A percentile compares a stretch with the other conserved stretches of the same genome.
These are phyloP conservation scores for Sclerotinia spermophila DNA, from an alignment of 2,329 filamentous ascomycete genomes.

Conservation along the genomic window DNA sequence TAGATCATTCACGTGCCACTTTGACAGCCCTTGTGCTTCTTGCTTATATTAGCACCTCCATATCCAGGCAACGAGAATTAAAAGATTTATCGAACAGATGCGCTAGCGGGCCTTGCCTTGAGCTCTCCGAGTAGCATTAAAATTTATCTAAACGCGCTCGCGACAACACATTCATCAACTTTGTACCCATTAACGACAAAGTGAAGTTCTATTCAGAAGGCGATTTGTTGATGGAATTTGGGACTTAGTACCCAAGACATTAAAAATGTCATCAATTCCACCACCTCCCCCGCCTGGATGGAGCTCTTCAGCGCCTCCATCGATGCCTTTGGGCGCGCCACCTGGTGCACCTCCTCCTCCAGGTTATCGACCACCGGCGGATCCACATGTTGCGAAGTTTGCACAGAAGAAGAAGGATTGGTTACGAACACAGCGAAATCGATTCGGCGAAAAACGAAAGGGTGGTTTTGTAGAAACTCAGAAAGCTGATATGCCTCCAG, in stretches of 20 bases:
- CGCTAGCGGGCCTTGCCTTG: constrained; percentile 16
- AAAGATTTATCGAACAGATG: background rate
- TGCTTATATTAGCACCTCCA: background rate
- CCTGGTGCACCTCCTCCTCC: constrained; percentile 69
- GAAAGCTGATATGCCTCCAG: constrained; percentile 97
- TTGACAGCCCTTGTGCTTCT: background rate
- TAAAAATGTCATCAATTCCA: constrained; percentile 55
- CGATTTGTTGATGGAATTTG: constrained; percentile 28
- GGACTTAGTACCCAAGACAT: constrained; percentile 26
- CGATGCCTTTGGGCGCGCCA: constrained; percentile 46
- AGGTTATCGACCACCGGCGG: constrained; percentile 73
- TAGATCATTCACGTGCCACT: constrained; percentile 3
- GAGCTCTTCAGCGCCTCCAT: constrained; percentile 49
- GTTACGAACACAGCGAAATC: constrained; percentile 83
- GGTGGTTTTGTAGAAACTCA: constrained; percentile 96
- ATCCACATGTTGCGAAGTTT: constrained; percentile 88
- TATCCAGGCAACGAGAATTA: constrained; percentile 3
- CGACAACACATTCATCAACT: constrained; percentile 13
- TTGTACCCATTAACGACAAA: constrained; percentile 14
- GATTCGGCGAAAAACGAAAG: constrained; percentile 96
- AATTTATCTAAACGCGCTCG: constrained; percentile 18
- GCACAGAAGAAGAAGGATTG: constrained; percentile 99
- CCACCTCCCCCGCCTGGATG: constrained; percentile 68
- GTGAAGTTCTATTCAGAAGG: constrained; percentile 15
- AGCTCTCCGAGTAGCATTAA: constrained; percentile 8